Evolutionary conservation across 768 basidiomycete genomes (phyloP), one percentile per base, ranked within the genome.

Genomic region (Dacryopinax primogenitus): DNA sequence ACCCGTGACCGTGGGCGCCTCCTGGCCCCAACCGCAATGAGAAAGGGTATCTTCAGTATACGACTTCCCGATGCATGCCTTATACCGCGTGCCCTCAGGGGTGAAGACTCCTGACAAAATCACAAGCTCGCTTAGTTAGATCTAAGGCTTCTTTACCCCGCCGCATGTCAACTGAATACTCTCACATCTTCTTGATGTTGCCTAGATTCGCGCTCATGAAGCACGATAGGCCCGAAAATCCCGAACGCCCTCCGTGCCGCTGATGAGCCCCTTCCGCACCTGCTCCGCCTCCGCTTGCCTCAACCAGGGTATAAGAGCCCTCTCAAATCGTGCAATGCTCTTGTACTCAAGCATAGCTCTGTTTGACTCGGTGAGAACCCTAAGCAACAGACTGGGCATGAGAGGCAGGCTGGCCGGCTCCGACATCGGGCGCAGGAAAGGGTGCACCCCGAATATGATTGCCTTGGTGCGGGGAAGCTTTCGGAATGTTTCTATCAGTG

Each of bases 361-460:
- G 23, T 44, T 18, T 7, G 41, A 44, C 41, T 44, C 41, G 41
- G 41, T 44, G 7, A 44, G 41, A 6, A 44, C 18, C 41, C 41
- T 44, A 23, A 58, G 51, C 23, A 58, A 58, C 32, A 58, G 41
- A 44, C 41, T 44, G 6, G 18, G 41, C 18, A 44, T 44, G 23
- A 44, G 41, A 4, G 41, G 41, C 26, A 58, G 26, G 30, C 51
- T 58, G 51, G 26, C 30, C 13, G 32, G 30, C 51, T 58, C 51
- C 51, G 51, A 58, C 51, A 32, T 28, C 30, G 51, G 30, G 32
- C 23, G 51, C 26, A 58, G 30, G 13, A 58, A 26, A 32, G 30
- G 51, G 51, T 58, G 51, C 41, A 72, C 73, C 63, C 74, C 75
- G 61, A 76, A 76, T 64, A 75, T 73, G 65, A 76, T 74, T 12